Evolutionary conservation across 1,139 yeast genomes (phyloP).

Genomic region (Yamadazyma pseudoaaseri): DNA sequence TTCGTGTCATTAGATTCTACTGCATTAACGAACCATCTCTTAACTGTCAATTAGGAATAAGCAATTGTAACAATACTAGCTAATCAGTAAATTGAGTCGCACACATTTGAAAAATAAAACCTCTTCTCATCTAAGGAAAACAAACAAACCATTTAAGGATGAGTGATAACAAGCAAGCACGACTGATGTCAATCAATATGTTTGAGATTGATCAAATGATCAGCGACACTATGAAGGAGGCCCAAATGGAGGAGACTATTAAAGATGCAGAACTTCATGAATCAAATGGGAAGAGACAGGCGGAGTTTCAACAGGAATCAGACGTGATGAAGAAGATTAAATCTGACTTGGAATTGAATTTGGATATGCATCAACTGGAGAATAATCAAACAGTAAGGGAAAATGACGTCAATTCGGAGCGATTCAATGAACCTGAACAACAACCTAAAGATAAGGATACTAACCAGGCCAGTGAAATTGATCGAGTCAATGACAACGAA

Average conservation of each 20-base stretch:
- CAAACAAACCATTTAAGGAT: conserved; percentile 5
- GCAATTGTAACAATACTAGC: too few species aligned
- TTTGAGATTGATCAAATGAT: conserved; percentile 14
- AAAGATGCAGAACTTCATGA: not conserved
- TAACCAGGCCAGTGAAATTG: not conserved
- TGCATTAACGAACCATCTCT: too few species aligned
- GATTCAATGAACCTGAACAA: not conserved
- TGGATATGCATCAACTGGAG: conserved; percentile 12
- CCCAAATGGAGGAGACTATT: not conserved
- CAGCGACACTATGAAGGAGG: conserved; percentile 11
- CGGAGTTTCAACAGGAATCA: conserved; percentile 2
- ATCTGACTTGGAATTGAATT: conserved; percentile 10
- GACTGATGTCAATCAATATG: conserved; percentile 11
- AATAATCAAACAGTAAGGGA: not conserved
- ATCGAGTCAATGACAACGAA: not conserved
- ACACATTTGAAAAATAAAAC: too few species aligned
- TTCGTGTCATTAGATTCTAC: too few species aligned
- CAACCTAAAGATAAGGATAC: not conserved
- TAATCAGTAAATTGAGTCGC: too few species aligned
- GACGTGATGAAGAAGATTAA: not conserved
- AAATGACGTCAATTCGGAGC: not conserved
- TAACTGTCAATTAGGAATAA: too few species aligned
- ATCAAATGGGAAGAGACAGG: conserved; percentile 1
- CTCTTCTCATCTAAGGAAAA: conserved; percentile 8
- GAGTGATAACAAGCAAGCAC: conserved; percentile 5